Conservation (phyloP, 495 filamentous ascomycete species). For the Trichoderma erinaceum region DNA sequence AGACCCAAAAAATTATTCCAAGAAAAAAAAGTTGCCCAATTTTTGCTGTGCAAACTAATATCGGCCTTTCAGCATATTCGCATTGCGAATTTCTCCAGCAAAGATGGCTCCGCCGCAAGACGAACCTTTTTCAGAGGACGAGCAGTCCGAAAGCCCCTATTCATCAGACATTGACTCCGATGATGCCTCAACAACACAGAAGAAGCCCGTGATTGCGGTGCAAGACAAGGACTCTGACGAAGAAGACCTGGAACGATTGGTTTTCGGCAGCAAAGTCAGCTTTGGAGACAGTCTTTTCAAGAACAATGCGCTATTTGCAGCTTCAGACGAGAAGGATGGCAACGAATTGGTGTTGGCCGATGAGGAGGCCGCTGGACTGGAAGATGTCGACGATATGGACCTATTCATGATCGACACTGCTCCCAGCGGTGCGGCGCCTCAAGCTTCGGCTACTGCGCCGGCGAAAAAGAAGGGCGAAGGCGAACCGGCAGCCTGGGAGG, state of each 20-base stretch:
- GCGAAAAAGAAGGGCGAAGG: slow-evolving; percentile 33
- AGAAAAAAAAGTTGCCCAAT: neutral
- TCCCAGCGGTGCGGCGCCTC: slow-evolving; percentile 26
- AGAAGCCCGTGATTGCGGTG: slow-evolving; percentile 7
- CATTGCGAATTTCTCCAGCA: neutral
- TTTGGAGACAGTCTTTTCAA: slow-evolving; percentile 66
- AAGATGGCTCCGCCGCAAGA: slow-evolving; percentile 10
- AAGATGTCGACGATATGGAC: slow-evolving; percentile 58
- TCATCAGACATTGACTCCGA: slow-evolving; percentile 14
- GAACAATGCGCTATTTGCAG: slow-evolving; percentile 25
- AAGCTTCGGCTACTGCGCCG: slow-evolving; percentile 27
- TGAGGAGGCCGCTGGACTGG: slow-evolving; percentile 33
- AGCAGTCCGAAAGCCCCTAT: neutral
- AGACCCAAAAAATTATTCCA: slow-evolving; percentile 12
- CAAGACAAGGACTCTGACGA: slow-evolving; percentile 73
- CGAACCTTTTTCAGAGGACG: neutral
- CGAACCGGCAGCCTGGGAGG: slow-evolving; percentile 68
- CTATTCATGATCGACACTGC: slow-evolving; percentile 44
- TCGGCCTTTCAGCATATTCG: neutral
- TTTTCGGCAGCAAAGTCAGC: slow-evolving; percentile 78
- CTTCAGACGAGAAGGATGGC: slow-evolving; percentile 24
- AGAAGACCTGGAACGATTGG: slow-evolving; percentile 73
- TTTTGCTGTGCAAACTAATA: neutral
- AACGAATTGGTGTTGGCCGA: slow-evolving; percentile 28
- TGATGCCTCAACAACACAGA: neutral